phyloP scores from a whole-genome alignment of 768 basidiomycete species.

The Trametes maxima region DNA sequence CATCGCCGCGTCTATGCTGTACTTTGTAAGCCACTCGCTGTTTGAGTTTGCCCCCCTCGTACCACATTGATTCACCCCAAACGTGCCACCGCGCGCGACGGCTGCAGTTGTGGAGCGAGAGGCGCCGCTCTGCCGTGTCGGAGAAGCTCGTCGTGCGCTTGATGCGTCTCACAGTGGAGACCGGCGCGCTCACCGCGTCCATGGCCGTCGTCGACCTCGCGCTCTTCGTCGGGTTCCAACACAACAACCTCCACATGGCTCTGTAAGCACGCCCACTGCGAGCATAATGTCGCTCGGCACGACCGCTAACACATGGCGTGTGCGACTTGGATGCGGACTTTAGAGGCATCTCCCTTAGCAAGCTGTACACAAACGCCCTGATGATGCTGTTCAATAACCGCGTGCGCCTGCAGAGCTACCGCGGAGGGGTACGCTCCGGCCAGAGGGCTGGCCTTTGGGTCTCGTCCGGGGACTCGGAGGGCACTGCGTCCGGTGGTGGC shows the following conservation, averaged over 20 bases:
- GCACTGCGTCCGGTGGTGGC: too few species aligned
- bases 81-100: too few species aligned
- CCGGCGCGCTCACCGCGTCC: constrained; percentile 1
- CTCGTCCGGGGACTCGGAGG: too few species aligned
- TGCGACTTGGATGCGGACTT: neutral
- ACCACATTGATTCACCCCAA: neutral
- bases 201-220: constrained; percentile 2
- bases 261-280: neutral
- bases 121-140: neutral
- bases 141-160: constrained; percentile 2
- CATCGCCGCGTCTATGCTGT: constrained; percentile 5
- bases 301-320: neutral
- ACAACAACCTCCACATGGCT: constrained; percentile 9
- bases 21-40: neutral
- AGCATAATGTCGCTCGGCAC: too few species aligned
- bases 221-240: constrained; percentile 2
- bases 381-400: constrained; percentile 10
- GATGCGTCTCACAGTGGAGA: constrained; percentile 2
- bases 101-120: neutral
- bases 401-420: neutral
- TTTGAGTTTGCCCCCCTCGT: neutral
- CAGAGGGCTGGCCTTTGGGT: too few species aligned
- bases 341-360: constrained; percentile 1
- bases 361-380: constrained; percentile 7
- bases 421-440: neutral